Evolutionary conservation across 2,329 filamentous ascomycete genomes (phyloP).

Genomic region (Talaromyces verruculosus): DNA sequence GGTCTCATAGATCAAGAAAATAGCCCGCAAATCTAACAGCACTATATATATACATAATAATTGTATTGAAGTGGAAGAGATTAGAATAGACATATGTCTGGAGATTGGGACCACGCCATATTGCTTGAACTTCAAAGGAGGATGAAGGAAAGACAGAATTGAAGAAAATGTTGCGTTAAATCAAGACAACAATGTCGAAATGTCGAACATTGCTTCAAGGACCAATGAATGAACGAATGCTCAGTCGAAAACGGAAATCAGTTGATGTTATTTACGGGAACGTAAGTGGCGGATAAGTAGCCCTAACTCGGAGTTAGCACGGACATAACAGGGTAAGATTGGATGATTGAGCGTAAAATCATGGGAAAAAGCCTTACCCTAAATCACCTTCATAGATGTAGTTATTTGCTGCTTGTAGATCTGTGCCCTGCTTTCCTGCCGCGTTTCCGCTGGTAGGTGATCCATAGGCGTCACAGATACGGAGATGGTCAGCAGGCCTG

Average conservation of each 20-base stretch:
- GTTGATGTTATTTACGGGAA: neutral
- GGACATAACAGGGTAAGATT: neutral
- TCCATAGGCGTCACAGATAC: constrained; percentile 28
- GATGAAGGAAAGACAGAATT: neutral
- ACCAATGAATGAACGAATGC: neutral
- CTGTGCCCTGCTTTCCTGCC: constrained; percentile 21
- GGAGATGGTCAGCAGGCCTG: constrained; percentile 27
- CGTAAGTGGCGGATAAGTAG: constrained; percentile 14
- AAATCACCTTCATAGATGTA: constrained; percentile 19
- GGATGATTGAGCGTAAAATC: neutral
- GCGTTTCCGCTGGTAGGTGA: constrained; percentile 28
- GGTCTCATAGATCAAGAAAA: neutral
- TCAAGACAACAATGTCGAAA: neutral
- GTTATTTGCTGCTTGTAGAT: constrained; percentile 18
- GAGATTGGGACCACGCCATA: neutral
- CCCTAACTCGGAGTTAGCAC: constrained; percentile 10
- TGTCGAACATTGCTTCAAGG: neutral
- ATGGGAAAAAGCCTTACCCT: constrained; percentile 12
- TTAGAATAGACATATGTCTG: neutral
- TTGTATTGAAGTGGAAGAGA: neutral
- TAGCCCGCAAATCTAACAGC: neutral
- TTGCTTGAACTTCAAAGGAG: neutral
- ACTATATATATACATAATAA: neutral
- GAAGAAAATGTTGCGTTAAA: neutral
- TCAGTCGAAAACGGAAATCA: neutral